Conservation (phyloP, 2,329 filamentous ascomycete genomes). For the Colletotrichum tamarilloi region DNA sequence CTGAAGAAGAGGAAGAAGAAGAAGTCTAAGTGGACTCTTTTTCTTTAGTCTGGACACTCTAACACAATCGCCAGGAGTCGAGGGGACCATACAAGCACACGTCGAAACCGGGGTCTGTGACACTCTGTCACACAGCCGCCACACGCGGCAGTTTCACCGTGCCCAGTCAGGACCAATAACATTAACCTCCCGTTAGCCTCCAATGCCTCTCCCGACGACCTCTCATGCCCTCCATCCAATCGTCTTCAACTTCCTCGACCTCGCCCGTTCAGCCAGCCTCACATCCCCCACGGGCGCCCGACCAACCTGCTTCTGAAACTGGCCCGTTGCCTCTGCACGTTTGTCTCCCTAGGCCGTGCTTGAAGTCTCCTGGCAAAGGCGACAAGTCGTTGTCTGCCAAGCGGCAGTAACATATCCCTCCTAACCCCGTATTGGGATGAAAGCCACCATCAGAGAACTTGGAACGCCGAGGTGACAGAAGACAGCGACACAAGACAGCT, state of each 20-base stretch:
- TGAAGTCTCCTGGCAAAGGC: background rate
- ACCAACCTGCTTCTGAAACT: slow-evolving; percentile 35
- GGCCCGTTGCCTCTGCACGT: slow-evolving; percentile 15
- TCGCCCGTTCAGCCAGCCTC: slow-evolving; percentile 17
- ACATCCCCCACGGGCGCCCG: slow-evolving; percentile 6
- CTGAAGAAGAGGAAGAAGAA: too few relatives aligned
- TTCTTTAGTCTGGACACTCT: too few relatives aligned
- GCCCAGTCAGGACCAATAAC: background rate
- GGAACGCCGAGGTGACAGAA: slow-evolving; percentile 29
- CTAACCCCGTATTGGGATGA: slow-evolving; percentile 19
- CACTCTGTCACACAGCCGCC: slow-evolving; percentile 36
- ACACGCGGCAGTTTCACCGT: slow-evolving; percentile 34
- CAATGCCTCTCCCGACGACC: background rate
- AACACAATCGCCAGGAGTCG: background rate
- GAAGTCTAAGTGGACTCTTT: background rate
- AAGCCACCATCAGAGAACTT: background rate
- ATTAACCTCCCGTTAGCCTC: background rate
- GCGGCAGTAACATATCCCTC: background rate
- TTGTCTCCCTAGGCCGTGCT: background rate
- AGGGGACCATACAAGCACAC: background rate
- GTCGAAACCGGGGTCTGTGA: slow-evolving; percentile 36
- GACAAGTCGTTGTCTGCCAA: background rate
- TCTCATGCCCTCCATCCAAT: background rate
- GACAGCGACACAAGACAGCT: slow-evolving; percentile 26
- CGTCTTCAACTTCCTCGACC: background rate